phyloP scores from a whole-genome alignment of 2,329 filamentous ascomycete species.

The Zymoseptoria passerinii region DNA sequence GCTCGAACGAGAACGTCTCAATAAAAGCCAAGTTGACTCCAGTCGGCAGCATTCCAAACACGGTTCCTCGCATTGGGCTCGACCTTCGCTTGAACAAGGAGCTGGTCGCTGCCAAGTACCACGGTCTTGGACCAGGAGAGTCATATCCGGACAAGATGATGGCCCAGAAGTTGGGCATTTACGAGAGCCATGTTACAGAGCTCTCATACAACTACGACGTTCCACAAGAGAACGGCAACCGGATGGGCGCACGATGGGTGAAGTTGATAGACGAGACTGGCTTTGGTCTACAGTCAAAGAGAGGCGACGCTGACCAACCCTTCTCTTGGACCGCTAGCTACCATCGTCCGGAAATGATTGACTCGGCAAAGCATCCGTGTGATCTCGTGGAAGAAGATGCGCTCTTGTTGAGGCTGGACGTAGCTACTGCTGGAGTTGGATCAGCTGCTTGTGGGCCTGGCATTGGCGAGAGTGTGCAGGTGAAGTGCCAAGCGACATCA shows the following conservation, averaged over 20 bases:
- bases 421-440: slow-evolving; percentile 6
- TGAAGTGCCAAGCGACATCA: background rate
- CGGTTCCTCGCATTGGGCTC: slow-evolving; percentile 54
- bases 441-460: slow-evolving; percentile 7
- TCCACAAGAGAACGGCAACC: slow-evolving; percentile 59
- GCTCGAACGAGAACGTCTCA: background rate
- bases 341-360: slow-evolving; percentile 7
- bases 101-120: slow-evolving; percentile 48
- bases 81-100: slow-evolving; percentile 43
- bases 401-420: slow-evolving; percentile 4
- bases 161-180: slow-evolving; percentile 48
- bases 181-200: slow-evolving; percentile 36
- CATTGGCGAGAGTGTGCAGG: slow-evolving; percentile 2
- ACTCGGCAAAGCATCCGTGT: slow-evolving; percentile 10
- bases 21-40: slow-evolving; percentile 3
- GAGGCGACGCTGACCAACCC: slow-evolving; percentile 3
- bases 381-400: slow-evolving; percentile 9
- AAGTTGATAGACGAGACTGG: slow-evolving; percentile 19
- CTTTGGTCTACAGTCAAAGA: slow-evolving; percentile 29
- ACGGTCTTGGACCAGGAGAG: slow-evolving; percentile 55
- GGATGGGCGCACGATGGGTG: slow-evolving; percentile 52
- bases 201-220: slow-evolving; percentile 55
- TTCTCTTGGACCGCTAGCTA: slow-evolving; percentile 14
- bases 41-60: slow-evolving; percentile 36
- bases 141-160: slow-evolving; percentile 57